Evolutionary conservation across 2,329 filamentous ascomycete species (phyloP).

Genomic region (Fusarium nelsonii): DNA sequence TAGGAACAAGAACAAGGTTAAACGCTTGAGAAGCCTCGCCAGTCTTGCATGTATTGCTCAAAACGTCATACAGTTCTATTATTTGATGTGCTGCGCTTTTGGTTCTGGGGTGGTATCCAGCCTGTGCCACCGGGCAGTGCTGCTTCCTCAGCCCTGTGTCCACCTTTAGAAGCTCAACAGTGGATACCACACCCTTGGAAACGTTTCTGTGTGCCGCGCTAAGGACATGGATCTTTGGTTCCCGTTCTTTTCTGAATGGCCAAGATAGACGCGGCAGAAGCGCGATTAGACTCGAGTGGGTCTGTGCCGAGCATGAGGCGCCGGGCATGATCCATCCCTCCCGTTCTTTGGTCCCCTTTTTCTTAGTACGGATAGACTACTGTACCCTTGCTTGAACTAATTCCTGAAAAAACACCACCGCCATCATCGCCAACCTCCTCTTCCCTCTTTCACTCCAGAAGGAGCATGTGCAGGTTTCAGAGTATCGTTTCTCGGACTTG

Average conservation of each 20-base stretch:
- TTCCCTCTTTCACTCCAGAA: constrained; percentile 11
- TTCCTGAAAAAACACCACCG: constrained; percentile 24
- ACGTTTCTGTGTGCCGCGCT: constrained; percentile 11
- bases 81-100: constrained; percentile 27
- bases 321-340: constrained; percentile 1
- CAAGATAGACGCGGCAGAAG: constrained; percentile 38
- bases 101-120: background rate
- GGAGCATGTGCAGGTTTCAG: constrained; percentile 45
- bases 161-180: constrained; percentile 12
- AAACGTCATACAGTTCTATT: constrained; percentile 3
- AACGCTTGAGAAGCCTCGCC: constrained; percentile 11
- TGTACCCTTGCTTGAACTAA: constrained; percentile 7
- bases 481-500: constrained; percentile 41
- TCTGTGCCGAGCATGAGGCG: constrained; percentile 17
- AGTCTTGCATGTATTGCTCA: constrained; percentile 10
- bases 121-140: constrained; percentile 45
- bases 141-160: constrained; percentile 37
- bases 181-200: background rate
- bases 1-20: constrained; percentile 8
- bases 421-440: constrained; percentile 22
- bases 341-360: constrained; percentile 24
- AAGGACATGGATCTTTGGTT: background rate
- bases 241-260: constrained; percentile 26
- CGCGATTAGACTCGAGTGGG: constrained; percentile 10
- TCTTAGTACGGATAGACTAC: background rate